phyloP scores from a whole-genome alignment of 768 basidiomycete species.

The Trichaptum fuscoviolaceum region DNA sequence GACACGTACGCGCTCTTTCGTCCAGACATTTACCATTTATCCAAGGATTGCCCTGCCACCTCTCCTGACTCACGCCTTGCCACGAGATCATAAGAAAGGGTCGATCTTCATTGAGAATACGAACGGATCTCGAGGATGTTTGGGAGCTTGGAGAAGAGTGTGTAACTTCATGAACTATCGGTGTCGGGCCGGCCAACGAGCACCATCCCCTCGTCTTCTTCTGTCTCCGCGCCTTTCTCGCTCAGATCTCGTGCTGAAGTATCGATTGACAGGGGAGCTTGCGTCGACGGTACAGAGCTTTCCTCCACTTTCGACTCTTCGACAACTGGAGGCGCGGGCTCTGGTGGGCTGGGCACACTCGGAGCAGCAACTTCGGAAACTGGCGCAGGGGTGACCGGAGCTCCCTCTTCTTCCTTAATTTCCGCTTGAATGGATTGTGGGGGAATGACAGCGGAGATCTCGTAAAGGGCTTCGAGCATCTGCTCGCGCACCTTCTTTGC shows the following conservation, averaged over 20 bases:
- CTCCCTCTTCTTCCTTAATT: conserved; percentile 5
- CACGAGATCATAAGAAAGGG: neutral
- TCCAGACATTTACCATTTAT: neutral
- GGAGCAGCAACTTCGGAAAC: conserved; percentile 4
- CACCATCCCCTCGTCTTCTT: conserved; percentile 83
- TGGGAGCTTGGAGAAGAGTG: neutral
- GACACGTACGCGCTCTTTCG: neutral
- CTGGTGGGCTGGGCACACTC: neutral
- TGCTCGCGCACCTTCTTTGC: conserved; percentile 59
- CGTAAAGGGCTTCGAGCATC: conserved; percentile 75
- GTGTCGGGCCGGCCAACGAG: conserved; percentile 56
- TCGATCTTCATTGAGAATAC: neutral
- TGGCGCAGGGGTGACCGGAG: conserved; percentile 6
- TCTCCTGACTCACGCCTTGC: neutral
- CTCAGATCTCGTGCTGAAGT: conserved; percentile 35
- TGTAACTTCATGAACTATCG: neutral
- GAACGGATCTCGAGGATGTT: neutral
- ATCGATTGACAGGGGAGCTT: neutral
- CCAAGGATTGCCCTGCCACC: neutral
- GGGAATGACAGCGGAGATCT: conserved; percentile 61
- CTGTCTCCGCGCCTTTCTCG: conserved; percentile 67
- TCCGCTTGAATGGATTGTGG: conserved; percentile 15
- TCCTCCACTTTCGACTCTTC: neutral
- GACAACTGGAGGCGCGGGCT: conserved; percentile 3
- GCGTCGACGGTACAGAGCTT: neutral